A percentile compares a stretch with the other conserved stretches of the same genome.
Conservation (phyloP, 495 filamentous ascomycete species). For the Parmelia sp. region DNA sequence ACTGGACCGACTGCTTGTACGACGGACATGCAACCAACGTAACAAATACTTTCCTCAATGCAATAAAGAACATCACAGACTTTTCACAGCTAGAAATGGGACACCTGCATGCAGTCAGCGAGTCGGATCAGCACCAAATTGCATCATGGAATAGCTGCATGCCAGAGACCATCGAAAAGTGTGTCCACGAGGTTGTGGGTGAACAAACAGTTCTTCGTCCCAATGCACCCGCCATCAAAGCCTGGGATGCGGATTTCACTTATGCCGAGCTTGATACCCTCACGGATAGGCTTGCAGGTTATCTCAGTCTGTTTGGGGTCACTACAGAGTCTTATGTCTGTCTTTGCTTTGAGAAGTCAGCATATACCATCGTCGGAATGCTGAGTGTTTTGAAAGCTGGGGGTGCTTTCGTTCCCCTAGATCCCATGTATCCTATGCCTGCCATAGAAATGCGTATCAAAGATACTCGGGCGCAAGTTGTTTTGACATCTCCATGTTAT, state of each 20-base stretch:
- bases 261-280: slow-evolving; percentile 46
- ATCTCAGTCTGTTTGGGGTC: slow-evolving; percentile 38
- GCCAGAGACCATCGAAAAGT: slow-evolving; percentile 34
- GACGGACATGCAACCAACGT: slow-evolving; percentile 47
- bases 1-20: slow-evolving; percentile 49
- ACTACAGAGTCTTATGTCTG: slow-evolving; percentile 35
- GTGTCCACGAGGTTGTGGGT: slow-evolving; percentile 40
- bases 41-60: slow-evolving; percentile 42
- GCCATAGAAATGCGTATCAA: slow-evolving; percentile 26
- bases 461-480: slow-evolving; percentile 18
- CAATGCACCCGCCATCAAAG: slow-evolving; percentile 36
- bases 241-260: slow-evolving; percentile 47
- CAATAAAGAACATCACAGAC: slow-evolving; percentile 39
- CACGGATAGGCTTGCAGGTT: slow-evolving; percentile 41
- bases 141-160: slow-evolving; percentile 40
- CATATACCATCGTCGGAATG: slow-evolving; percentile 28
- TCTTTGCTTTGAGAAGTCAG: slow-evolving; percentile 34
- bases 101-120: slow-evolving; percentile 36
- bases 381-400: slow-evolving; percentile 29
- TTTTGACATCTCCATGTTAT: slow-evolving; percentile 25
- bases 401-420: slow-evolving; percentile 40
- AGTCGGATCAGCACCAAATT: slow-evolving; percentile 36
- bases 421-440: slow-evolving; percentile 33
- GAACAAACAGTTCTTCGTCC: slow-evolving; percentile 37
- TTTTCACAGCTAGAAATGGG: slow-evolving; percentile 32